Evolutionary conservation across 768 basidiomycete species (phyloP), one percentile per base, ranked within the genome.

Genomic region (Mycena epipterygia): DNA sequence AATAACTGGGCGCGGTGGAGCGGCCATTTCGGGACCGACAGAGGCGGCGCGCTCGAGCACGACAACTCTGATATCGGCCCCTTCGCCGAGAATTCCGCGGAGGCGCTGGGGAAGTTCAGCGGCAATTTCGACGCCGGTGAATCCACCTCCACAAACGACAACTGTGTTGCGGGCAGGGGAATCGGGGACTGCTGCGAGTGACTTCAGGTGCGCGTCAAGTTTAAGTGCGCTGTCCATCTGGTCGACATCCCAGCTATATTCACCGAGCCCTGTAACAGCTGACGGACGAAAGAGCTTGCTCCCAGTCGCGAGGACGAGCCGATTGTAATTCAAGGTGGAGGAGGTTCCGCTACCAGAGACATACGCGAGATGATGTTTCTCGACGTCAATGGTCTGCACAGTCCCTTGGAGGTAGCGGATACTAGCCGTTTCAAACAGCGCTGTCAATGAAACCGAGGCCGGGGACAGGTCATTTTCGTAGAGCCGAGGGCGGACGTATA

Each of bases 41-140:
- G 61, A 59, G 12, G 44, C 53, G 6, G 48, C 64, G 16, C 62
- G 51, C 46, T 74, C 68, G n/a, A 72, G 59, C n/a, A 72, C 33
- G 23, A 72, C 60, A 23, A 74, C 68, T 21, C 60, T 48, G 23
- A 72, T 44, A 14, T 66, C 49, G 5, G 64, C 62, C 30, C 58
- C 51, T 13, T 57, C 58, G 14, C 74, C 74, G 11, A 75, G 63
- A 32, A 75, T 66, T 4, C 19, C 16, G 16, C 73, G 73, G 12
- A 75, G 62, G 25, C 74, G 69, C 7, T 25, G 29, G 5, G 74
- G 73, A 62, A 75, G 68, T 44, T 75, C 74, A 30, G 73, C 61
- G 12, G 73, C 74, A 35, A 68, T 53, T 41, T 75, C 74, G n/a
- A 72, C 65, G 21, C 74, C 74, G 14, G 73, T 73, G 53, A 75